Conservation (phyloP, 2,329 filamentous ascomycete genomes). For the Hypocrella siamensis region DNA sequence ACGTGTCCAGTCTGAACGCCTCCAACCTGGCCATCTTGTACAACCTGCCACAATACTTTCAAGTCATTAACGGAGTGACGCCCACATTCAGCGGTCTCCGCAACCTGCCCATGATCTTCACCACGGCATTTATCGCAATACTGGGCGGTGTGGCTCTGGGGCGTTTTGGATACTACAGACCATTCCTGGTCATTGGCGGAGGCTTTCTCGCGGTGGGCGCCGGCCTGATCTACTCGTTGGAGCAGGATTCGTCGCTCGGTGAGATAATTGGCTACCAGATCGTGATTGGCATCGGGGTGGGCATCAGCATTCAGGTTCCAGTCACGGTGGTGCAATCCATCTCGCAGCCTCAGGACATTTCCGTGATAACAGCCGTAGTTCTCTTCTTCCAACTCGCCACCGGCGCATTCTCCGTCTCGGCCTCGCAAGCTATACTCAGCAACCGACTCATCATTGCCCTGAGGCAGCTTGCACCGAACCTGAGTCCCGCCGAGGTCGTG, state of each 20-base stretch:
- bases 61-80: constrained; percentile 24
- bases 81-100: constrained; percentile 26
- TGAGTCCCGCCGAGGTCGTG: background rate
- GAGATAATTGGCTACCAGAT: constrained; percentile 30
- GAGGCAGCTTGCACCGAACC: too few species aligned
- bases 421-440: background rate
- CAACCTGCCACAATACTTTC: constrained; percentile 29
- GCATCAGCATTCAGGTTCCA: constrained; percentile 22
- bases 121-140: constrained; percentile 14
- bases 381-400: constrained; percentile 23
- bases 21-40: constrained; percentile 14
- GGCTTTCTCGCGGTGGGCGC: constrained; percentile 19
- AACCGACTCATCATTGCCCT: background rate
- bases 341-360: background rate
- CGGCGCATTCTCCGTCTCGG: background rate
- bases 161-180: constrained; percentile 9
- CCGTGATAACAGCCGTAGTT: constrained; percentile 9
- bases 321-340: constrained; percentile 19
- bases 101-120: constrained; percentile 20
- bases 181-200: constrained; percentile 20
- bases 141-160: constrained; percentile 14
- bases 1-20: background rate
- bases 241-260: constrained; percentile 13
- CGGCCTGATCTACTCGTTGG: constrained; percentile 26
- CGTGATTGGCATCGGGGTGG: constrained; percentile 21